phyloP scores from a whole-genome alignment of 2,329 filamentous ascomycete species.

The Ilyonectria sp. region DNA sequence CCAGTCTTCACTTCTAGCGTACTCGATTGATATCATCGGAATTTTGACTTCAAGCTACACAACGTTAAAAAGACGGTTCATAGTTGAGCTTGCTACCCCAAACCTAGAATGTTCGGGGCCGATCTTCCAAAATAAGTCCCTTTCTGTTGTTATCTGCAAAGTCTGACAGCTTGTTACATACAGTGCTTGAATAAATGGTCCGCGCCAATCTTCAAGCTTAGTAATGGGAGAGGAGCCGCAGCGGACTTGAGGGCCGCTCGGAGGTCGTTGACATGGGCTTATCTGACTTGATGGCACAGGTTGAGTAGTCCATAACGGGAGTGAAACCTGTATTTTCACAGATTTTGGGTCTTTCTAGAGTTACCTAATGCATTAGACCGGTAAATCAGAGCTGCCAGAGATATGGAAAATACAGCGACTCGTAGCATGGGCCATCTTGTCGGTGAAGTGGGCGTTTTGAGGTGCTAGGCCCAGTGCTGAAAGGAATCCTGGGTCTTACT shows the following conservation, averaged over 20 bases:
- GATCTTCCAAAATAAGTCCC: too few species aligned
- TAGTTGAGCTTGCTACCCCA: too few species aligned
- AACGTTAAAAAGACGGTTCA: too few species aligned
- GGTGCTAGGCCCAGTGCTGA: slow-evolving; percentile 40
- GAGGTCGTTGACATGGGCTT: slow-evolving; percentile 34
- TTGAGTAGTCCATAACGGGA: slow-evolving; percentile 48
- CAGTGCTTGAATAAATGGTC: too few species aligned
- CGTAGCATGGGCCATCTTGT: slow-evolving; percentile 48
- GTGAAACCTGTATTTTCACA: slow-evolving; percentile 49
- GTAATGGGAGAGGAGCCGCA: slow-evolving; percentile 55
- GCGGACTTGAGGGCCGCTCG: slow-evolving; percentile 56
- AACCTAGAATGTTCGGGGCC: too few species aligned
- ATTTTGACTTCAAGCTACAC: too few species aligned
- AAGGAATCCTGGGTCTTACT: background rate
- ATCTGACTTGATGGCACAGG: slow-evolving; percentile 52
- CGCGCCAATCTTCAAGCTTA: too few species aligned
- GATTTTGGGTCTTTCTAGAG: slow-evolving; percentile 47
- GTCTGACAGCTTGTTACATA: too few species aligned
- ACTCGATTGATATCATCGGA: too few species aligned
- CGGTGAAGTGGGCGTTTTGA: slow-evolving; percentile 44
- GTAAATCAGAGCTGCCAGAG: too few species aligned
- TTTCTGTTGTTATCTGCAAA: too few species aligned
- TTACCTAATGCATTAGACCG: slow-evolving; percentile 46
- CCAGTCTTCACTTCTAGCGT: too few species aligned
- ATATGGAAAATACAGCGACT: slow-evolving; percentile 11